Percentiles rank a stretch among this genome's conserved stretches.
Evolutionary conservation across 1,139 yeast species (phyloP).

Genomic region (Maudiozyma humilis): DNA sequence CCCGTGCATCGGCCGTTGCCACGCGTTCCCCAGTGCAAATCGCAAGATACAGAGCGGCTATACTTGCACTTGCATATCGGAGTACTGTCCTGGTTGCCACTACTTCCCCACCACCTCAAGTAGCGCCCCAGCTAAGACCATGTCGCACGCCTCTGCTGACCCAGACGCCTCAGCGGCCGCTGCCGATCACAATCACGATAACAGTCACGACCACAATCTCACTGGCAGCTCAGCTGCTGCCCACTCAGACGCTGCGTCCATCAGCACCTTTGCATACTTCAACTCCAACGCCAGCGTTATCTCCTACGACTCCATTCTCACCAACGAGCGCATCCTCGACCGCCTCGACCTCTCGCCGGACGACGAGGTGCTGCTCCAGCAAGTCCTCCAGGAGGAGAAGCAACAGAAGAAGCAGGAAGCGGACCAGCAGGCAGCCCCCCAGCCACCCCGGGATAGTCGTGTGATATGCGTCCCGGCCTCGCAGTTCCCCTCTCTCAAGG

Average conservation of each 20-base stretch:
- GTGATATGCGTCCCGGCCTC: slow-evolving; percentile 29
- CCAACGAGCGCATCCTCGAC: slow-evolving; percentile 28
- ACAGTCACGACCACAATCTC: not conserved
- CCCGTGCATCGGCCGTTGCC: not conserved
- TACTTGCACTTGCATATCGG: too few relatives aligned
- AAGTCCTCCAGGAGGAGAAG: slow-evolving; percentile 22
- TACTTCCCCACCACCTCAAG: too few relatives aligned
- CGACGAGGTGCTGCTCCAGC: slow-evolving; percentile 27
- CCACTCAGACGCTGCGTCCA: slow-evolving; percentile 2
- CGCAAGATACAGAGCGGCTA: not conserved
- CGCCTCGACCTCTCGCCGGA: slow-evolving; percentile 28
- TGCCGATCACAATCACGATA: not conserved
- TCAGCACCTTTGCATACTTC: not conserved
- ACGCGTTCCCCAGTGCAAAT: not conserved
- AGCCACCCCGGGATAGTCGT: not conserved
- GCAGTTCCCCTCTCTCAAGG: slow-evolving; percentile 26
- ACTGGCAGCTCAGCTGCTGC: not conserved
- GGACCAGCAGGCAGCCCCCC: not conserved
- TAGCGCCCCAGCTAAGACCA: too few relatives aligned
- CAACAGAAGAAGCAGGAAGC: slow-evolving; percentile 3
- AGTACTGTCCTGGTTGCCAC: too few relatives aligned
- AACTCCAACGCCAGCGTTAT: slow-evolving; percentile 14
- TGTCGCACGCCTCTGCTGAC: too few relatives aligned
- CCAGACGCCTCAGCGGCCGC: too few relatives aligned
- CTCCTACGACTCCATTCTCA: slow-evolving; percentile 27